Conservation (phyloP, 164 flowering plant species). For the Magnolia officinalis region DNA sequence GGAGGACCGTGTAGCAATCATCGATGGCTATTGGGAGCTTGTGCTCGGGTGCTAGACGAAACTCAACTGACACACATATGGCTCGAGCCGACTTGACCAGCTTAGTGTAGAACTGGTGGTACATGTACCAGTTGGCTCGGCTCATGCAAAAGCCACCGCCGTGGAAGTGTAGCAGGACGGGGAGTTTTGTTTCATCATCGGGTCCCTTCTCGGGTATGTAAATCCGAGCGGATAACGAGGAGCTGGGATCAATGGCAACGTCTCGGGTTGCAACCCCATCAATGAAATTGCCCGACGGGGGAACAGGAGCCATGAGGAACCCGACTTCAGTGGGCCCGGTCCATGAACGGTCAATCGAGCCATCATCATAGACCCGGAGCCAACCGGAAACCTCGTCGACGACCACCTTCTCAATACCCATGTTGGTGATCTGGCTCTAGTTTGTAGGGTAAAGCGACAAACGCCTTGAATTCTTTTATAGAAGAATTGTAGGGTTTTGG, state of each 20-base stretch:
- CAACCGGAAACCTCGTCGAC: slow-evolving; percentile 66
- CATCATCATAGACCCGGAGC: slow-evolving; percentile 57
- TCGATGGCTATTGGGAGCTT: slow-evolving; percentile 71
- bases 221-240: slow-evolving; percentile 43
- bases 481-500: too few relatives aligned
- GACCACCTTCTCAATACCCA: slow-evolving; percentile 21
- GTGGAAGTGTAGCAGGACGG: slow-evolving; percentile 62
- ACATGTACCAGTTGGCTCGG: slow-evolving; percentile 63
- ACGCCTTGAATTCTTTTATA: too few relatives aligned
- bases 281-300: slow-evolving; percentile 42
- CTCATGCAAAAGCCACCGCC: slow-evolving; percentile 89
- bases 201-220: slow-evolving; percentile 43
- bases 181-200: slow-evolving; percentile 30
- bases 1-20: slow-evolving; percentile 46
- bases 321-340: slow-evolving; percentile 59
- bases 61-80: slow-evolving; percentile 47
- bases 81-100: slow-evolving; percentile 37
- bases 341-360: slow-evolving; percentile 68
- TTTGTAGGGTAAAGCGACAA: too few relatives aligned
- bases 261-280: slow-evolving; percentile 57
- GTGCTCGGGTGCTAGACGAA: slow-evolving; percentile 69
- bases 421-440: background rate
- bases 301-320: slow-evolving; percentile 52
- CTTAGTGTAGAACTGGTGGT: slow-evolving; percentile 47
- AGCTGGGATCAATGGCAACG: slow-evolving; percentile 22